Base-by-base conservation (phyloP, 108 stramenopile species). In the Nitzschia sp. region DNA sequence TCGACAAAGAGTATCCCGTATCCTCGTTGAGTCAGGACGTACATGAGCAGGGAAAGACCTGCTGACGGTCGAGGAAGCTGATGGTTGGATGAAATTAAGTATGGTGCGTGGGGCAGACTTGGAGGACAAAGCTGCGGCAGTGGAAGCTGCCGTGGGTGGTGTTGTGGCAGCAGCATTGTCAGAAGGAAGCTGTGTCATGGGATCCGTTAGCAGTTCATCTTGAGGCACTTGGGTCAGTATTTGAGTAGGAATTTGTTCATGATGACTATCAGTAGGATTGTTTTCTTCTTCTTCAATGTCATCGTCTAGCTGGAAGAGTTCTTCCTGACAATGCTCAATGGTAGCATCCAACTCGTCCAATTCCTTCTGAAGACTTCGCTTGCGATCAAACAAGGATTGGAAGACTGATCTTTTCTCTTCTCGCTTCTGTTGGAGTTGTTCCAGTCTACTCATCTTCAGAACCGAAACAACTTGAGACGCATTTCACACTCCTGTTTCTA, bases 281-380 rank as follows among this genome's bases (percentile, higher is more conserved):
- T 73, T 71, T 62, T 86, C 86, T 52, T 82, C 48, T 34, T 72
- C 60, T 59, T 82, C 85, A 61, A 90, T 87, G 20, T 78, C 60
- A 24, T 78, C 86, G 56, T 90, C 89, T 57, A 90, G 56, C 56
- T 71, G 70, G 21, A 70, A 66, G 22, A 90, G 57, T 12, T 83
- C 78, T 11, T 77, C 62, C 50, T 81, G 70, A 51, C 80, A 53
- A 9, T 63, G 57, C 44, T 73, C 55, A 67, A 87, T 79, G 59
- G 76, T 71, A 22, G 63, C 43, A 37, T 78, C 62, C 21, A 86
- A 74, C 10, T 69, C 75, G n/a, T 76, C 65, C 44, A 66, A 58
- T 50, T 80, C 53, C 41, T 80, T 53, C 20, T 60, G 50, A 19
- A 80, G 46, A 8, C 53, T 63, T 42, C 38, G 61, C 51, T 68